Evolutionary conservation across 2,329 filamentous ascomycete species (phyloP), one percentile per base, ranked within the genome.

Genomic region (Exophiala alcalophila): DNA sequence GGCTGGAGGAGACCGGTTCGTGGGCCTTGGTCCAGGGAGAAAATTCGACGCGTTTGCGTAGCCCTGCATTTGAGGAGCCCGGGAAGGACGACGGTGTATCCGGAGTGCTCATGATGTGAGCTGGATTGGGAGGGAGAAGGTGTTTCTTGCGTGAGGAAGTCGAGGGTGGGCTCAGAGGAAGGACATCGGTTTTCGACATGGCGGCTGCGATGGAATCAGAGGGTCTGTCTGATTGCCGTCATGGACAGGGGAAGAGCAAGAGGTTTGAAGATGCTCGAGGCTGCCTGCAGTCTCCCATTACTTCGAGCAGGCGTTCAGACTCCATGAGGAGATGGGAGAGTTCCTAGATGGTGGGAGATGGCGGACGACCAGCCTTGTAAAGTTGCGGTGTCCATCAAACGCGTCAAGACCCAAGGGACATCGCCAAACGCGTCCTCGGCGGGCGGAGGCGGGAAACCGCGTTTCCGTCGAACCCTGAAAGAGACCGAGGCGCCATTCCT

Each of bases 11-110:
- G 7, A 45, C 30, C 9, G 40, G 37, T 15, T 54, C 46, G 39
- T 58, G 60, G 33, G 60, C 47, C 31, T 74, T 72, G 9, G 73
- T 70, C 62, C 70, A 76, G 57, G 76, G 73, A 12, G 77, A 79
- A 62, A 83, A 81, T 46, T 73, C 78, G 52, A 86, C 83, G 53
- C 73, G 73, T 65, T 82, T 83, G 16, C 54, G 39, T 15, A 37
- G 34, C 12, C 47, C 37, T 11, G 29, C 16, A 18, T 46, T 40
- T 7, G 41, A 54, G n/a, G 46, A 44, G 24, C 40, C 33, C 10
- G 45, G 35, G 29, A 42, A 41, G 5, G 51, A 52, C 14, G 43
- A 30, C 23, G 49, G 40, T 9, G 44, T 46, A 18, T 48, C 39
- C 42, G 46, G 47, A 25, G 46, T 46, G 16, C 46, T 32, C 15